Evolutionary conservation across 768 basidiomycete genomes (phyloP), one percentile per base, ranked within the genome.

Genomic region (Mycena pura): DNA sequence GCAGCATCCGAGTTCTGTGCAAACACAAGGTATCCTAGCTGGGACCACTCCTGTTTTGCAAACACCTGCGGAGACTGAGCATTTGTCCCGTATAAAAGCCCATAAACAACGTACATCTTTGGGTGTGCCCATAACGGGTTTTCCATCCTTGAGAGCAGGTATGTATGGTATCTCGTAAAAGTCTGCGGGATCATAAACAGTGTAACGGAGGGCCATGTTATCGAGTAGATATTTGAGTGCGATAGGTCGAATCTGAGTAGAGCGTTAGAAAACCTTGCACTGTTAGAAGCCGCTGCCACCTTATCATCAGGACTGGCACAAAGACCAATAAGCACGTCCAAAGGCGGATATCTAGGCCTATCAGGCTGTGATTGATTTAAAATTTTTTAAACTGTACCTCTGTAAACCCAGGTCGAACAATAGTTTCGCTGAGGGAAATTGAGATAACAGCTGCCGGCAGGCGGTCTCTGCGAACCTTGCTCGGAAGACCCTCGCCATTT

Each of bases 191-290:
- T 84, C 77, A 63, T 91, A 91, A 38, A 84, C 76, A 2, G 74
- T 69, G 69, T 92, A 96, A 56, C 83, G 83, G 1, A 77, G 79
- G 8, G 78, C 70, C 27, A 89, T 79, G 67, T 96, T 90, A 49
- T 93, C 88, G 43, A 96, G 74, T 29, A 98, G 81, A 75, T 96
- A 99, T 56, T 87, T 86, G 54, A 98, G 78, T 0, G 95, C 94
- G 10, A 77, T 73, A 6, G 77, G 68, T n/a, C 86, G 85, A 34
- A 84, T 72, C 68, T 81, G 17, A 36, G 52, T 40, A 29, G 17
- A 10, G 8, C 5, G 49, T 31, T 17, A 55, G 44, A 46, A 41
- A 49, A 36, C 36, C 3, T 38, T 46, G 9, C 17, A 28, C 51
- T 28, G 24, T 17, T 15, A 11, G 25, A 39, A 15, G 29, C 15